Evolutionary conservation across 306 rosid species (phyloP).

Genomic region (Vigna trinervia): DNA sequence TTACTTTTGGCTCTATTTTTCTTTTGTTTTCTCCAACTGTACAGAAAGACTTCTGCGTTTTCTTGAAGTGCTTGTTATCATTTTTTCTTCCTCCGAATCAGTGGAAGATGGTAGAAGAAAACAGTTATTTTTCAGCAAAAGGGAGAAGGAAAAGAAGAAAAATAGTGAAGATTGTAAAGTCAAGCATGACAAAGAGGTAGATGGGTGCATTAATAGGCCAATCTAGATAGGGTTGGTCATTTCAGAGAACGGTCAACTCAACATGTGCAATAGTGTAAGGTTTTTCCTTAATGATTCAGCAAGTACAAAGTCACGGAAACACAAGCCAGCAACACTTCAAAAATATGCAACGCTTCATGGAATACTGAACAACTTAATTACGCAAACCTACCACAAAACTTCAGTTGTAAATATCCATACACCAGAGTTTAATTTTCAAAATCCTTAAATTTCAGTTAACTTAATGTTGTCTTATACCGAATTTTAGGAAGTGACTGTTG

Average conservation of each 20-base stretch:
- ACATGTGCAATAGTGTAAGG: slow-evolving; percentile 19
- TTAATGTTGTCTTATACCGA: not conserved
- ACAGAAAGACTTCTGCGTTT: not conserved
- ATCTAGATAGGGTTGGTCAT: slow-evolving; percentile 19
- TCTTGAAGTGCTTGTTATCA: slow-evolving; percentile 23
- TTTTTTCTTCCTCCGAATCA: slow-evolving; percentile 25
- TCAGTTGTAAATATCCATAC: not conserved
- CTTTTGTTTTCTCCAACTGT: not conserved
- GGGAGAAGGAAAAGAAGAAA: too few species aligned
- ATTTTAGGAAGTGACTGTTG: not conserved
- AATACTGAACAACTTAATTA: not conserved
- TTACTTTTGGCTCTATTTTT: not conserved
- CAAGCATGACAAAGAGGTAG: slow-evolving; percentile 32
- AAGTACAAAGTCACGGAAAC: slow-evolving; percentile 1
- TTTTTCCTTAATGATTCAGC: not conserved
- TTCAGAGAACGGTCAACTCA: slow-evolving; percentile 17
- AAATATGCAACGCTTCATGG: not conserved
- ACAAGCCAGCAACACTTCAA: not conserved
- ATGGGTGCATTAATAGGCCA: slow-evolving; percentile 12
- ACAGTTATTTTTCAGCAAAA: not conserved
- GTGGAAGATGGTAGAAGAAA: slow-evolving; percentile 37
- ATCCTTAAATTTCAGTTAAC: slow-evolving; percentile 10
- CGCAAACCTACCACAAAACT: not conserved
- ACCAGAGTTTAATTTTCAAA: not conserved
- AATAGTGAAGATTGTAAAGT: not conserved